phyloP scores from a whole-genome alignment of 2,329 filamentous ascomycete species.

The Cercospora berteroae region DNA sequence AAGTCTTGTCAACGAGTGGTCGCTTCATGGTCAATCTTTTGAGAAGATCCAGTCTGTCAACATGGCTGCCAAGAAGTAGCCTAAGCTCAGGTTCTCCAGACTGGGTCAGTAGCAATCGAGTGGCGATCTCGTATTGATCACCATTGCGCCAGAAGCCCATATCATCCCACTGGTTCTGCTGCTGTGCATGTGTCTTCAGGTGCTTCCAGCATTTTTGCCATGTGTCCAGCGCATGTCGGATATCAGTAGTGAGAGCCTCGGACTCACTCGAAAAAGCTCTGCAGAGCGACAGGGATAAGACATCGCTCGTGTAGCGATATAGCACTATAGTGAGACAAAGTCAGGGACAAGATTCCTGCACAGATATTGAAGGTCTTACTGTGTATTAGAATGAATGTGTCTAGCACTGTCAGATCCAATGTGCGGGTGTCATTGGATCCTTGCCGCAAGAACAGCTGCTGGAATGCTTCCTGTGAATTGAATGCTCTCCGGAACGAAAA shows the following conservation, averaged over 20 bases:
- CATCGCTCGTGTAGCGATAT: slow-evolving; percentile 14
- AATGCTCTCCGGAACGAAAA: slow-evolving; percentile 14
- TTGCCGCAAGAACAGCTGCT: background rate
- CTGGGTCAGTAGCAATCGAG: slow-evolving; percentile 14
- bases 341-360: background rate
- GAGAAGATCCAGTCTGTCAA: slow-evolving; percentile 10
- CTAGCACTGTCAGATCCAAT: slow-evolving; percentile 17
- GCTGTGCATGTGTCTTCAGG: slow-evolving; percentile 7
- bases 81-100: slow-evolving; percentile 1
- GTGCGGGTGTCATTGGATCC: background rate
- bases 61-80: slow-evolving; percentile 9
- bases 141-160: slow-evolving; percentile 19
- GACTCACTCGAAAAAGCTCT: background rate
- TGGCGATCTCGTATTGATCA: slow-evolving; percentile 20
- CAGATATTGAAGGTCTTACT: background rate
- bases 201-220: slow-evolving; percentile 18
- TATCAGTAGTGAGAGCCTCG: background rate
- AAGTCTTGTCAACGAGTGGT: background rate
- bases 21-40: slow-evolving; percentile 7
- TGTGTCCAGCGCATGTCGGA: slow-evolving; percentile 12
- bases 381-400: slow-evolving; percentile 22
- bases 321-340: slow-evolving; percentile 5
- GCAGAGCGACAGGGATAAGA: background rate
- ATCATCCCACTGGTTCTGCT: slow-evolving; percentile 8
- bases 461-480: slow-evolving; percentile 10